Evolutionary conservation across 345 rosid genomes (phyloP).

Genomic region (Arabidopsis suecica): DNA sequence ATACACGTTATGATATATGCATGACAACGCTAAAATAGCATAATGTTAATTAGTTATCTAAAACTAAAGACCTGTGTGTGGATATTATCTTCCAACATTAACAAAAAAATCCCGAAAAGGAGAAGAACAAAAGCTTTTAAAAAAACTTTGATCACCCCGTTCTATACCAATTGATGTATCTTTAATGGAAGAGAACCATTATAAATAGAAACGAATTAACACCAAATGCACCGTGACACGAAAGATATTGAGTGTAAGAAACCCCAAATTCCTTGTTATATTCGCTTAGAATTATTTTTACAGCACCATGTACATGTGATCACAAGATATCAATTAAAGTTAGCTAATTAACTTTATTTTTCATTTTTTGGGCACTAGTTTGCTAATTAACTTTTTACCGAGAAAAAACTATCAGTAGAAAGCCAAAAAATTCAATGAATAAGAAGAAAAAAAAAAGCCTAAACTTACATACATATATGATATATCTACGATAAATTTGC

Average conservation of each 20-base stretch:
- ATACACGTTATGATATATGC: conserved; percentile 33
- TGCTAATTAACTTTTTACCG: neutral
- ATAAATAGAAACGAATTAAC: conserved; percentile 3
- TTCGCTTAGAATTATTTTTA: neutral
- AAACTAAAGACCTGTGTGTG: neutral
- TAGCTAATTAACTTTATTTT: neutral
- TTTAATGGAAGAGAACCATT: neutral
- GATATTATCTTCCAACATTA: neutral
- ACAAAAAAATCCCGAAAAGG: conserved; percentile 2
- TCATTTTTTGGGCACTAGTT: neutral
- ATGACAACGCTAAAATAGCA: conserved; percentile 19
- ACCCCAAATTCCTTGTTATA: conserved; percentile 18
- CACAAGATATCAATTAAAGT: neutral
- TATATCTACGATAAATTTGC: neutral
- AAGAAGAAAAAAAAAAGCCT: neutral
- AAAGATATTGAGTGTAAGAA: conserved; percentile 44
- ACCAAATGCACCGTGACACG: conserved; percentile 35
- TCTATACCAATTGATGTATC: neutral
- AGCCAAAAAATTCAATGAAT: neutral
- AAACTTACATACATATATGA: neutral
- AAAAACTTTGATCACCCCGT: conserved; percentile 30
- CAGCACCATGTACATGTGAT: neutral
- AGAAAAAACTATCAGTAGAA: neutral
- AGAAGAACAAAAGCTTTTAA: conserved; percentile 16
- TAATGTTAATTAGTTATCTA: neutral